phyloP scores from a whole-genome alignment of 2,329 filamentous ascomycete genomes.

The Exophiala lecanii-corni region DNA sequence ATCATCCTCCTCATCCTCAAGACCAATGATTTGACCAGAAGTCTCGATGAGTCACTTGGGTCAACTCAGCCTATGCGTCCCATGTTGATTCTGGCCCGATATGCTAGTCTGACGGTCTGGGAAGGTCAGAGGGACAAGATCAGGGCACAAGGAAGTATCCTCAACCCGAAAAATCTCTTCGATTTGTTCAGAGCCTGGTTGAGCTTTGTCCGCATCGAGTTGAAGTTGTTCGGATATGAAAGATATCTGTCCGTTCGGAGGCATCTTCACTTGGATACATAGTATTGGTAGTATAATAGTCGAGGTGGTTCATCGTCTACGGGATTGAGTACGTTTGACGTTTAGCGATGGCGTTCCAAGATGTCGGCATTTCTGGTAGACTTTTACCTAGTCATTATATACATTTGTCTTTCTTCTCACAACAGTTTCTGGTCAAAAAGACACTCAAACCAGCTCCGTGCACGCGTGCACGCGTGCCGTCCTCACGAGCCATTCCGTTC shows the following conservation, averaged over 20 bases:
- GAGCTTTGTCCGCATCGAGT: conserved; percentile 51
- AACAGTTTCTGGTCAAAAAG: too few species aligned
- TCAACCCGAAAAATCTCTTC: conserved; percentile 50
- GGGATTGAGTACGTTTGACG: neutral
- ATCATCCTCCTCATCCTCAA: conserved; percentile 95
- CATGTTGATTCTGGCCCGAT: conserved; percentile 61
- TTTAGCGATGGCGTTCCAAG: neutral
- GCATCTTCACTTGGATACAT: conserved; percentile 44
- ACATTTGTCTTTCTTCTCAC: too few species aligned
- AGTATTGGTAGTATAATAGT: neutral
- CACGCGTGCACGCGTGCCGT: too few species aligned
- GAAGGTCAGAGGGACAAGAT: conserved; percentile 54
- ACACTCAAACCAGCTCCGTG: too few species aligned
- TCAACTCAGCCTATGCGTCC: conserved; percentile 56
- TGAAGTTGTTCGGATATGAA: conserved; percentile 58
- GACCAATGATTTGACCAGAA: conserved; percentile 93
- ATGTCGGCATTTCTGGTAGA: neutral
- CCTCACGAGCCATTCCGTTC: too few species aligned
- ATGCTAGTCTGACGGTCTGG: conserved; percentile 59
- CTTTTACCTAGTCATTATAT: neutral
- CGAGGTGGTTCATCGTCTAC: too few species aligned
- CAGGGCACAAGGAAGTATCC: conserved; percentile 44
- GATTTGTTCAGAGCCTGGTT: conserved; percentile 50
- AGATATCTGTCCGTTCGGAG: conserved; percentile 49
- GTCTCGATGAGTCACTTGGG: conserved; percentile 74